Percentiles rank a stretch among this genome's conserved stretches.
Evolutionary conservation across 176 grass and related monocot genomes (phyloP).

Genomic region (Melocanna baccifera): DNA sequence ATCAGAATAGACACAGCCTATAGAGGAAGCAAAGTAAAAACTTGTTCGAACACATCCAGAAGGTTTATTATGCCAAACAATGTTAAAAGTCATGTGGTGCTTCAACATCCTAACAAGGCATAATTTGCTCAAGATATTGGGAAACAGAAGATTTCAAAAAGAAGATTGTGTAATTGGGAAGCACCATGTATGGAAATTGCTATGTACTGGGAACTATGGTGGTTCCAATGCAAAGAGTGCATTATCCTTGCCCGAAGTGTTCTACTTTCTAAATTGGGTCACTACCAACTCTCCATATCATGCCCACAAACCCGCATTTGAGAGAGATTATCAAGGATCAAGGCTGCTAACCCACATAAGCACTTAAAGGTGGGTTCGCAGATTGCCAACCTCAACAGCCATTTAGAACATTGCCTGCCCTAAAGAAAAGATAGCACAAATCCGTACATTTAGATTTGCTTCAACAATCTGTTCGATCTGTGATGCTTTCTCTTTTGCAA

Average conservation of each 20-base stretch:
- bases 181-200: background rate
- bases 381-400: background rate
- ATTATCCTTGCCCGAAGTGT: background rate
- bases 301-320: background rate
- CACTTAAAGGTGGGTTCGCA: background rate
- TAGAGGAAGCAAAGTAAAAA: background rate
- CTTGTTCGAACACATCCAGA: background rate
- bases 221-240: background rate
- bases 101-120: background rate
- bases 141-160: background rate
- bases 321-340: background rate
- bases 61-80: background rate
- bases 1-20: background rate
- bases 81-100: background rate
- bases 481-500: constrained; percentile 87
- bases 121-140: background rate
- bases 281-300: background rate
- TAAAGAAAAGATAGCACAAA: constrained; percentile 35
- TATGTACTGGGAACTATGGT: background rate
- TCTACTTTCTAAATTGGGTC: background rate
- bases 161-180: background rate
- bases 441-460: constrained; percentile 89
- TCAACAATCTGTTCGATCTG: constrained; percentile 92
- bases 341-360: background rate
- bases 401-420: background rate